These are phyloP conservation scores for Cercospora beticola DNA, from an alignment of 2,329 filamentous ascomycete species.

Conservation along the genomic window DNA sequence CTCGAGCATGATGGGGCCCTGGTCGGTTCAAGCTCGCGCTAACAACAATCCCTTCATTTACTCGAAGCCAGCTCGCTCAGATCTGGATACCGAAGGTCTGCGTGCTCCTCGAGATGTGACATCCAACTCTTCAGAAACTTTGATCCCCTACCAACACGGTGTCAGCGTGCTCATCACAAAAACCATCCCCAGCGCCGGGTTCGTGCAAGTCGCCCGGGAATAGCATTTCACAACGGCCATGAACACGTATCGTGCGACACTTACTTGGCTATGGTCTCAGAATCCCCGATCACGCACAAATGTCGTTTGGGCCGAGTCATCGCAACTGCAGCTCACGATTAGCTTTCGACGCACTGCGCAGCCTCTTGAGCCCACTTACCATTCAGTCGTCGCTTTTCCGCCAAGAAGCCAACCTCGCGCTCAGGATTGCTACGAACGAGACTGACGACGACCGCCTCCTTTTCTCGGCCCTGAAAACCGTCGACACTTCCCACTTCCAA, in stretches of 20 bases:
- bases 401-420: slow-evolving; percentile 87
- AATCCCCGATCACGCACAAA: slow-evolving; percentile 87
- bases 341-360: not conserved
- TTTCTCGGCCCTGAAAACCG: slow-evolving; percentile 95
- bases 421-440: slow-evolving; percentile 89
- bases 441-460: slow-evolving; percentile 90
- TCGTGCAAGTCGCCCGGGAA: not conserved
- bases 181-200: not conserved
- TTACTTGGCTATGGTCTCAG: slow-evolving; percentile 86
- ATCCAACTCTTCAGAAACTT: slow-evolving; percentile 88
- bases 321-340: slow-evolving; percentile 61
- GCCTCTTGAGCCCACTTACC: slow-evolving; percentile 57
- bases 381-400: slow-evolving; percentile 87
- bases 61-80: slow-evolving; percentile 45
- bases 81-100: slow-evolving; percentile 87
- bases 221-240: not conserved
- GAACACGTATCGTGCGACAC: slow-evolving; percentile 41
- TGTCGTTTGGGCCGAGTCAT: slow-evolving; percentile 95
- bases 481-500: slow-evolving; percentile 96
- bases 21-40: not conserved
- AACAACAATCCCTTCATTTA: not conserved
- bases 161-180: not conserved
- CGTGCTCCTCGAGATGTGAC: slow-evolving; percentile 82
- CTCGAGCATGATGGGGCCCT: slow-evolving; percentile 3
- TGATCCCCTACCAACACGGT: slow-evolving; percentile 62